phyloP scores from a whole-genome alignment of 192 early-diverging fungal genomes.

The Gonapodya prolifera region DNA sequence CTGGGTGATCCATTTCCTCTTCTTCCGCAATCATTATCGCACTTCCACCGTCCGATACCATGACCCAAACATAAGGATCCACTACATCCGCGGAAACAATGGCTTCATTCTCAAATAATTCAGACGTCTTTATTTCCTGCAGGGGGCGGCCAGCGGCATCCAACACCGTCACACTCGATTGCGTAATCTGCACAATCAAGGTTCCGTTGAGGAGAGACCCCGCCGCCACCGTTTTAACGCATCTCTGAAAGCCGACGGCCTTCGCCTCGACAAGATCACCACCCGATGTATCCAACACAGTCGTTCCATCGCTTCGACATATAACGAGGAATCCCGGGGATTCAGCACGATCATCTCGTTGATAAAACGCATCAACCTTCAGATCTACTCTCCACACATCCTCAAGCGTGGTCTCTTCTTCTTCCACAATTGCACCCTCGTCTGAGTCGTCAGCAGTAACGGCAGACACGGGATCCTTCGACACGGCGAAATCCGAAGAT shows the following conservation, averaged over 20 bases:
- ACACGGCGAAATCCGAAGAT: neutral
- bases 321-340: neutral
- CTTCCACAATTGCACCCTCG: neutral
- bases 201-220: constrained; percentile 56
- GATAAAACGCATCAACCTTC: neutral
- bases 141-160: constrained; percentile 43
- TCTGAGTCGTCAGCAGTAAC: neutral
- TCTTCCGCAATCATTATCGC: constrained; percentile 47
- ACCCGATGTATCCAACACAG: constrained; percentile 26
- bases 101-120: constrained; percentile 20
- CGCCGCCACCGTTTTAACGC: constrained; percentile 65
- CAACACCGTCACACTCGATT: constrained; percentile 56
- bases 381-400: neutral
- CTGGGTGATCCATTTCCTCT: constrained; percentile 16
- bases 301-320: neutral
- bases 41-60: constrained; percentile 42
- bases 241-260: constrained; percentile 55
- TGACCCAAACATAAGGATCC: constrained; percentile 71
- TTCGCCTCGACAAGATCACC: constrained; percentile 72
- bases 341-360: neutral
- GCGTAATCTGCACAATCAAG: constrained; percentile 72
- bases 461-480: neutral
- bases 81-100: constrained; percentile 60
- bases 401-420: neutral
- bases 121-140: constrained; percentile 31